Conservation (phyloP, 768 basidiomycete genomes). For the Collybia mongolica region DNA sequence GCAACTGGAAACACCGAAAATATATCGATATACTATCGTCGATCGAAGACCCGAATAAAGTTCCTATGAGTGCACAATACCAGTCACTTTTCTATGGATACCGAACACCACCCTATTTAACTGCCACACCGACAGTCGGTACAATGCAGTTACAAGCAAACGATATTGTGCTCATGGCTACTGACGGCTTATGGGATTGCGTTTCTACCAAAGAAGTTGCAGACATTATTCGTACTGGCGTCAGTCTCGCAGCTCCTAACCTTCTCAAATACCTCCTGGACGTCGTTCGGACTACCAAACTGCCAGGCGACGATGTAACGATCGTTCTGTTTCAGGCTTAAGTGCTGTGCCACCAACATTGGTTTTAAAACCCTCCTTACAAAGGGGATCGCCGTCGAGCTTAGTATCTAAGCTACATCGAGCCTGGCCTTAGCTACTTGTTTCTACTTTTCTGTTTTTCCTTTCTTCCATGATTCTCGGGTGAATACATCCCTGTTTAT, state of each 20-base stretch:
- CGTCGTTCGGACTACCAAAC: constrained; percentile 16
- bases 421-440: too few species aligned
- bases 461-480: too few species aligned
- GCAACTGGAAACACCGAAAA: constrained; percentile 26
- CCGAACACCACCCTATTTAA: constrained; percentile 60
- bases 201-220: constrained; percentile 47
- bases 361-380: too few species aligned
- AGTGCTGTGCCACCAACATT: too few species aligned
- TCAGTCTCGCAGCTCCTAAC: constrained; percentile 17
- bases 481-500: too few species aligned
- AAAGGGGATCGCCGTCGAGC: too few species aligned
- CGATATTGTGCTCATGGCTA: constrained; percentile 49
- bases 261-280: constrained; percentile 28
- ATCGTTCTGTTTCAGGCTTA: constrained; percentile 24
- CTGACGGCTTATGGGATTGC: constrained; percentile 57
- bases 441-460: too few species aligned
- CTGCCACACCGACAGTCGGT: constrained; percentile 49
- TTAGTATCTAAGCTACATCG: too few species aligned
- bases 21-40: constrained; percentile 32
- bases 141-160: constrained; percentile 30
- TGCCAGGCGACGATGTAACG: constrained; percentile 35
- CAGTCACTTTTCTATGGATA: constrained; percentile 39
- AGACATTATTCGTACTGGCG: constrained; percentile 31
- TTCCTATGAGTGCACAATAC: constrained; percentile 34
- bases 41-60: constrained; percentile 28